Evolutionary conservation across 202 grass and related monocot species (phyloP).

Genomic region (Carex sylvatica): DNA sequence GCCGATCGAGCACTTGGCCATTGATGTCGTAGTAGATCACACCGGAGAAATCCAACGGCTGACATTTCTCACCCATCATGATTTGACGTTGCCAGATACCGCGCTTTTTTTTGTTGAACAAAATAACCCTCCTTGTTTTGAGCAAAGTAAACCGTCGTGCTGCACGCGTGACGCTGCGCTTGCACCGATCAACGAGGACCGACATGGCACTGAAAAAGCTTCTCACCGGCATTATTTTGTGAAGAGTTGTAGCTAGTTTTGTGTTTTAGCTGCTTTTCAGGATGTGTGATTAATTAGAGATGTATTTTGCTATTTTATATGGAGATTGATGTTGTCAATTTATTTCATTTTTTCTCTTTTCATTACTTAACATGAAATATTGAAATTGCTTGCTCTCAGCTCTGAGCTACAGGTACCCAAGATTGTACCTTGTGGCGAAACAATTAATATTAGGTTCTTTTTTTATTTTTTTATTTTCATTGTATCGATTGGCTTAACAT

Average conservation of each 20-base stretch:
- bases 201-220: conserved; percentile 49
- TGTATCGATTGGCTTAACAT: not conserved
- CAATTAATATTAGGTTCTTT: not conserved
- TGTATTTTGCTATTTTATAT: not conserved
- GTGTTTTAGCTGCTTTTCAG: not conserved
- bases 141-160: conserved; percentile 21
- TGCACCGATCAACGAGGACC: conserved; percentile 44
- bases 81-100: conserved; percentile 65
- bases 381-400: no score
- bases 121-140: not conserved
- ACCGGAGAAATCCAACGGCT: conserved; percentile 80
- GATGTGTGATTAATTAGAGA: not conserved
- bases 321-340: not conserved
- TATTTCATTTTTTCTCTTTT: not conserved
- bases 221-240: not conserved
- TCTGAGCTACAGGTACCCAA: not conserved
- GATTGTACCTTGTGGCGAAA: not conserved
- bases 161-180: conserved; percentile 34
- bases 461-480: no score
- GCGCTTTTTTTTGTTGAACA: not conserved
- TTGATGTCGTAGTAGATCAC: conserved; percentile 78
- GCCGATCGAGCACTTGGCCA: conserved; percentile 37
- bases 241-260: not conserved
- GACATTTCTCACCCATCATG: conserved; percentile 72
- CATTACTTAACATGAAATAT: not conserved